These are phyloP conservation scores for Thamnidium elegans DNA, from an alignment of 192 early-diverging fungal species.

Conservation along the genomic window DNA sequence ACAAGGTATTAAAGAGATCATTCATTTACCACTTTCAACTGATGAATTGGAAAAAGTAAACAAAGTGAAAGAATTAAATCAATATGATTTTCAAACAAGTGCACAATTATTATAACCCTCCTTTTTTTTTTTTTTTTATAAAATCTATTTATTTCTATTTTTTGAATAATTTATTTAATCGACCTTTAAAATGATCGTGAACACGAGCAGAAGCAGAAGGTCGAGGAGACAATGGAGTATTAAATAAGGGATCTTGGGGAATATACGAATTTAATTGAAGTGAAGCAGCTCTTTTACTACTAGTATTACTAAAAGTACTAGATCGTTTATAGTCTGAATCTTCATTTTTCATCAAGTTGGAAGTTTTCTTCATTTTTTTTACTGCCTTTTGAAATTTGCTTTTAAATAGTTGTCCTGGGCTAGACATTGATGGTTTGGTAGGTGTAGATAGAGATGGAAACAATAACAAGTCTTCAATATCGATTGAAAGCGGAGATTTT, in stretches of 20 bases:
- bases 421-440: background rate
- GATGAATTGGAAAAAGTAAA: background rate
- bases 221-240: background rate
- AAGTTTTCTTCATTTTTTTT: constrained; percentile 5
- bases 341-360: background rate
- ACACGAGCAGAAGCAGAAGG: background rate
- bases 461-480: background rate
- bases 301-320: too few relatives aligned
- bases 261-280: background rate
- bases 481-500: background rate
- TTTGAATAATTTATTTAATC: background rate
- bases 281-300: too few relatives aligned
- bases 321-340: background rate
- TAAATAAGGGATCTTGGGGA: background rate
- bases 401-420: background rate
- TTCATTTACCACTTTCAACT: background rate
- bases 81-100: background rate
- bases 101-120: background rate
- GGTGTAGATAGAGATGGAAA: background rate
- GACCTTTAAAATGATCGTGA: constrained; percentile 2
- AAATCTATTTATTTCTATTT: background rate
- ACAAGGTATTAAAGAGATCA: background rate
- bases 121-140: background rate
- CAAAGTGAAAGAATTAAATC: background rate
- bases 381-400: constrained; percentile 1